These are phyloP conservation scores for Apiospora sp. DNA, from an alignment of 2,329 filamentous ascomycete species.

Conservation along the genomic window DNA sequence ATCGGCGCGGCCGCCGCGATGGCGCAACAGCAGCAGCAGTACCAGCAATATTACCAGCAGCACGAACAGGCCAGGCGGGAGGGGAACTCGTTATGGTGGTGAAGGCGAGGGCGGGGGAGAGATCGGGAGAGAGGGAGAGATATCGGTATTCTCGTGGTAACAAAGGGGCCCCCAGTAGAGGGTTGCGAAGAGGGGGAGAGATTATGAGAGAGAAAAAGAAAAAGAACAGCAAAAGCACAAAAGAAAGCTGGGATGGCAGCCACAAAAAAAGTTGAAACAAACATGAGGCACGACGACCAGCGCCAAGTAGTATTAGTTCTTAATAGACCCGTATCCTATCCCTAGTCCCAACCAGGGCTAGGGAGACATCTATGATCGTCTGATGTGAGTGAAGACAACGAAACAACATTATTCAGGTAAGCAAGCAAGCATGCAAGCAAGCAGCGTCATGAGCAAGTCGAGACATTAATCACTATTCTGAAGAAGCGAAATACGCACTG, in stretches of 20 bases:
- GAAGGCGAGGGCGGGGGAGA: not conserved
- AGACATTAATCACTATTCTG: not conserved
- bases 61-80: conserved; percentile 18
- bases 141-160: not conserved
- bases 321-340: conserved; percentile 10
- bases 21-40: too few relatives aligned
- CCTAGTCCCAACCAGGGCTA: conserved; percentile 8
- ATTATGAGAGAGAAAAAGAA: not conserved
- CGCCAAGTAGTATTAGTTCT: conserved; percentile 15
- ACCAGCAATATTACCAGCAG: not conserved
- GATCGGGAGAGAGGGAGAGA: too few relatives aligned
- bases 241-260: not conserved
- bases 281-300: not conserved
- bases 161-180: not conserved
- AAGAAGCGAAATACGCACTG: conserved; percentile 4
- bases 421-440: not conserved
- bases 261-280: not conserved
- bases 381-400: not conserved
- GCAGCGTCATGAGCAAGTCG: not conserved
- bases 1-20: not conserved
- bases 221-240: not conserved
- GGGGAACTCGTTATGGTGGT: conserved; percentile 23
- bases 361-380: conserved; percentile 12
- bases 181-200: not conserved
- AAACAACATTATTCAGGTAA: not conserved